Evolutionary conservation across 2,329 filamentous ascomycete species (phyloP).

Genomic region (Talaromyces funiculosus): DNA sequence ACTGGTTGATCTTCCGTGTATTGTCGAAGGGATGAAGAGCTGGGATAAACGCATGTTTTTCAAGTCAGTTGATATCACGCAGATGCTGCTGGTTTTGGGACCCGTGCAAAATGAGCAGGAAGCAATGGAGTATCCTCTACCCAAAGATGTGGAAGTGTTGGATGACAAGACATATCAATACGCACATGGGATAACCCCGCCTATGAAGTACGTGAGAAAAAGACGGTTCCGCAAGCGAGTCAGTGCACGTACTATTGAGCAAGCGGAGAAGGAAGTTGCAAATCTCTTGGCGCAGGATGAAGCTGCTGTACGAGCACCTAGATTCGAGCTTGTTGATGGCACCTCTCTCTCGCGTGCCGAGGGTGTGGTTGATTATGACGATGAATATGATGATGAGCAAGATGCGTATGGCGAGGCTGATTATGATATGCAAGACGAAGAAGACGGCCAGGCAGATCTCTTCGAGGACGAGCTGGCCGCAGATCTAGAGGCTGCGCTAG

Average conservation of each 20-base stretch:
- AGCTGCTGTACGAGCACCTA: constrained; percentile 51
- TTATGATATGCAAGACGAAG: constrained; percentile 35
- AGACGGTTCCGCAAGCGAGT: constrained; percentile 78
- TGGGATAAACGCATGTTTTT: constrained; percentile 85
- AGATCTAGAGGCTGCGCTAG: constrained; percentile 41
- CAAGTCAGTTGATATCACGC: constrained; percentile 81
- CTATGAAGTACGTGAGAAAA: constrained; percentile 78
- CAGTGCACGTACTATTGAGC: constrained; percentile 75
- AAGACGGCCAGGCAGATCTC: constrained; percentile 27
- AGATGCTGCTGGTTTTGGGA: constrained; percentile 79
- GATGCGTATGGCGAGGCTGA: constrained; percentile 47
- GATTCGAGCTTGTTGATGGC: constrained; percentile 59
- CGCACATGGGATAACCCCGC: constrained; percentile 80
- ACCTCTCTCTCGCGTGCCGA: constrained; percentile 42
- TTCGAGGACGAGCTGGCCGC: constrained; percentile 39
- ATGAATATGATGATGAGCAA: constrained; percentile 44
- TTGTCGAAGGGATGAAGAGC: constrained; percentile 87
- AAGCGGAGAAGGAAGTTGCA: constrained; percentile 74
- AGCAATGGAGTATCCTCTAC: constrained; percentile 61
- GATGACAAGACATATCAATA: constrained; percentile 62
- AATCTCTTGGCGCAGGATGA: constrained; percentile 66
- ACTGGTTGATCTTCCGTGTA: constrained; percentile 77
- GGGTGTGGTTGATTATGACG: constrained; percentile 40
- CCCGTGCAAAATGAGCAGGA: constrained; percentile 61
- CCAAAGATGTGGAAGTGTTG: constrained; percentile 57